phyloP scores from a whole-genome alignment of 768 basidiomycete genomes.

The Termitomyces sp. region DNA sequence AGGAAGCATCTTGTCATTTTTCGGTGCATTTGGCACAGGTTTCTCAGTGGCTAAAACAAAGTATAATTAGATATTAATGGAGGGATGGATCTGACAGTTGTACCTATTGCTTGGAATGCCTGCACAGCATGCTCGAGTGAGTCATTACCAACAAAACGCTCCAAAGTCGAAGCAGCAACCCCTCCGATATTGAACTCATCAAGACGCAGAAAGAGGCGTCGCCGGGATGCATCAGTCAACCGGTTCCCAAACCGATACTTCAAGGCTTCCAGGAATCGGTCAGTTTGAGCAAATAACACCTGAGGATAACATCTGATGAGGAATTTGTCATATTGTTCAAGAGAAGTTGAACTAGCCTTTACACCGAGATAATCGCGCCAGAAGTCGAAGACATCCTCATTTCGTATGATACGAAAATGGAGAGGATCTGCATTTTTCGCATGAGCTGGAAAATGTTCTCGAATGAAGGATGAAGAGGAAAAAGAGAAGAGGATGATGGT shows the following conservation, averaged over 20 bases:
- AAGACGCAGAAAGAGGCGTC: conserved; percentile 17
- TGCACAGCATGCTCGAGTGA: conserved; percentile 16
- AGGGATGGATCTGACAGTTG: background rate
- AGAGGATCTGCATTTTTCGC: background rate
- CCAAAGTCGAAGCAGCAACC: conserved; percentile 16
- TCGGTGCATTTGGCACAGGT: background rate
- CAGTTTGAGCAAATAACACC: conserved; percentile 14
- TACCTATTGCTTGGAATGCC: conserved; percentile 12
- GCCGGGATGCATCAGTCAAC: conserved; percentile 12
- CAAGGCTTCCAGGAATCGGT: conserved; percentile 16
- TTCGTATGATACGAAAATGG: conserved; percentile 1
- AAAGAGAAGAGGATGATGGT: conserved; percentile 12
- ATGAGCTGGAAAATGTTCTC: background rate
- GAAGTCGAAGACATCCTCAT: conserved; percentile 14
- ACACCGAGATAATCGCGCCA: conserved; percentile 20
- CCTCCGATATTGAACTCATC: conserved; percentile 19
- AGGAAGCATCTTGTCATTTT: conserved; percentile 10
- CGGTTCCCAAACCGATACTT: conserved; percentile 14
- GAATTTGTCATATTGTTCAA: background rate
- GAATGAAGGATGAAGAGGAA: conserved; percentile 10
- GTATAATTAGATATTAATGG: background rate
- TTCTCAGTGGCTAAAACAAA: background rate
- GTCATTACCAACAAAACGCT: conserved; percentile 16
- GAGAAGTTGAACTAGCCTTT: conserved; percentile 11
- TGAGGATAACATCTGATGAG: background rate